phyloP scores from a whole-genome alignment of 1,139 yeast genomes.

The Blastobotrys buckinghamii region DNA sequence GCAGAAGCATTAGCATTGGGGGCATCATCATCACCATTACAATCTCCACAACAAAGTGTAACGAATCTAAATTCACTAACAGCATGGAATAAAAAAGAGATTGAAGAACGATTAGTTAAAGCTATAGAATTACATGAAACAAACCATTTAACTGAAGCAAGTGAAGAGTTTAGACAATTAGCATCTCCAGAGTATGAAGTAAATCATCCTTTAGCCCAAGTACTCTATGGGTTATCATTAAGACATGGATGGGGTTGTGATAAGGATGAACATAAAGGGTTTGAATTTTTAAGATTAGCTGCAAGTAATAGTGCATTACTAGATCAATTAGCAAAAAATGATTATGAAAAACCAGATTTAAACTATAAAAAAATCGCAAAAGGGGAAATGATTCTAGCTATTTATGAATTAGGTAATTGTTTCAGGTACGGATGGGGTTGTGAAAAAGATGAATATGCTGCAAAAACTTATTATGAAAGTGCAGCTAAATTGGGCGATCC shows the following conservation, averaged over 20 bases:
- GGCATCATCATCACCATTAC: neutral
- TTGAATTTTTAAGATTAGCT: conserved; percentile 27
- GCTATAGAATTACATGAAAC: conserved; percentile 31
- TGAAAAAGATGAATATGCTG: conserved; percentile 26
- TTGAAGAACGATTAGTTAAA: conserved; percentile 23
- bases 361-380: conserved; percentile 17
- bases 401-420: conserved; percentile 34
- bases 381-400: conserved; percentile 31
- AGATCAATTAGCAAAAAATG: conserved; percentile 16
- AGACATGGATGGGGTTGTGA: conserved; percentile 35
- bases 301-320: conserved; percentile 26
- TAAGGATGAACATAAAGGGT: conserved; percentile 24
- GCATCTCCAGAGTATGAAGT: conserved; percentile 23
- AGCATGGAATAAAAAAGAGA: conserved; percentile 11
- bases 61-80: neutral
- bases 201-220: conserved; percentile 31
- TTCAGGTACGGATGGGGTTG: conserved; percentile 35
- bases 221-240: conserved; percentile 30
- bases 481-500: conserved; percentile 34
- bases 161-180: conserved; percentile 20
- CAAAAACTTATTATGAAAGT: conserved; percentile 30
- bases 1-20: conserved; percentile 13
- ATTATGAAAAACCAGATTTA: conserved; percentile 10
- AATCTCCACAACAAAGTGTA: neutral
- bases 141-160: conserved; percentile 24